These are phyloP conservation scores for Daedaleopsis sinensis DNA, from an alignment of 768 basidiomycete genomes.

Conservation along the genomic window DNA sequence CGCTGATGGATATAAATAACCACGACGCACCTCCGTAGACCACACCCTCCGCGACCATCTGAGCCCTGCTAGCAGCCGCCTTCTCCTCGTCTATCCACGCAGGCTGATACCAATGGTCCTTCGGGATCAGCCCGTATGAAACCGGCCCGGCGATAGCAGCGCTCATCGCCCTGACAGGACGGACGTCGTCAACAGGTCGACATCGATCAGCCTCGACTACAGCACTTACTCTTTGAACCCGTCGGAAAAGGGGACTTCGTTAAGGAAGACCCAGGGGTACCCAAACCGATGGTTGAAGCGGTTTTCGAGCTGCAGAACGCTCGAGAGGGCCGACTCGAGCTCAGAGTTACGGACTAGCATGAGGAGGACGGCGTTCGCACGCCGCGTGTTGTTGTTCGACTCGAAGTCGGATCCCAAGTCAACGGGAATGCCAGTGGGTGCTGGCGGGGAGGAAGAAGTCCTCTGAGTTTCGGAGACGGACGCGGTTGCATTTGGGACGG, in stretches of 20 bases:
- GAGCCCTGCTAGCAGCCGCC: constrained; percentile 53
- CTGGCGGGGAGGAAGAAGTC: neutral
- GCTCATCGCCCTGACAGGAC: constrained; percentile 22
- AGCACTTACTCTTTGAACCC: constrained; percentile 65
- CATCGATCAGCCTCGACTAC: neutral
- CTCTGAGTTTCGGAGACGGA: neutral
- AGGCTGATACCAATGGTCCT: constrained; percentile 71
- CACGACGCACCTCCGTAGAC: constrained; percentile 49
- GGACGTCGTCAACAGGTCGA: neutral
- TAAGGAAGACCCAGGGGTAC: constrained; percentile 90
- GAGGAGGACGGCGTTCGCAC: constrained; percentile 38
- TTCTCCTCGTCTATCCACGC: constrained; percentile 71
- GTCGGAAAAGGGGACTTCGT: constrained; percentile 78
- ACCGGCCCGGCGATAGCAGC: constrained; percentile 38
- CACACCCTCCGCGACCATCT: constrained; percentile 50
- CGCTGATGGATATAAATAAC: neutral
- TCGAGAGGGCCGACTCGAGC: constrained; percentile 56
- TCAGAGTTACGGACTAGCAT: constrained; percentile 72
- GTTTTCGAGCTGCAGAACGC: constrained; percentile 81
- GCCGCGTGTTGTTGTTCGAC: constrained; percentile 6
- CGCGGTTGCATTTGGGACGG: neutral
- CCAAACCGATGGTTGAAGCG: constrained; percentile 79
- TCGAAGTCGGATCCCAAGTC: neutral
- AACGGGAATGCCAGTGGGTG: neutral
- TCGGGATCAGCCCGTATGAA: constrained; percentile 61